Evolutionary conservation across 371 early-diverging fungal genomes (phyloP).

Genomic region (Rhizopus sp.): DNA sequence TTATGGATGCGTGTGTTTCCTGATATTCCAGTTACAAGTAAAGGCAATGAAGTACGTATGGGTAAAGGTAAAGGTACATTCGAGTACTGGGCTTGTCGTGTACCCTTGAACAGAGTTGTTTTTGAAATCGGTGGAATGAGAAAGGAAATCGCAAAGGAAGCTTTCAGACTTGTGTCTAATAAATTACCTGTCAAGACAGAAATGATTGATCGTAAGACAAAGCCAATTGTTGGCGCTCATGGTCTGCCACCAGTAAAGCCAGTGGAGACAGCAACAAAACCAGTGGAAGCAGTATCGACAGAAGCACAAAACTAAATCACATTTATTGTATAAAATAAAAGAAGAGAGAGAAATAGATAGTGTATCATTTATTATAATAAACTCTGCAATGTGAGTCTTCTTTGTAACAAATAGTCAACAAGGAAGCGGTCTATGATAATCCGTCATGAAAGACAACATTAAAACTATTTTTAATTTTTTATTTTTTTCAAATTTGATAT

Average conservation of each 20-base stretch:
- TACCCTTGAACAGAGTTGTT: constrained; percentile 83
- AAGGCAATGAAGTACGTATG: constrained; percentile 94
- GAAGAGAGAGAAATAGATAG: neutral
- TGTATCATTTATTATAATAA: neutral
- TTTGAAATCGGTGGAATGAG: constrained; percentile 85
- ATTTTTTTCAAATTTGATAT: neutral
- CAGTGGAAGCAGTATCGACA: neutral
- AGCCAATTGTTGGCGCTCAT: constrained; percentile 55
- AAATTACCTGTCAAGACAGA: constrained; percentile 78
- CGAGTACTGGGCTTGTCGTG: constrained; percentile 92
- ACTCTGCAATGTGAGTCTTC: neutral
- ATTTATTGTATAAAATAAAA: neutral
- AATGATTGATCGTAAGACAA: constrained; percentile 67
- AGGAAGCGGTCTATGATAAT: neutral
- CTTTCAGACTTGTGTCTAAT: constrained; percentile 68
- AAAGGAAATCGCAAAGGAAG: constrained; percentile 81
- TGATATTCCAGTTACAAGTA: constrained; percentile 90
- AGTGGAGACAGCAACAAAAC: neutral
- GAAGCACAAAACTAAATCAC: neutral
- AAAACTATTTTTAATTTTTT: neutral
- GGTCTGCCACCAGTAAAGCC: constrained; percentile 25
- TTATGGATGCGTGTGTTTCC: constrained; percentile 91
- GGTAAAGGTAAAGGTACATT: constrained; percentile 97
- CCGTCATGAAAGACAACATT: neutral
- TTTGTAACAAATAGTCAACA: neutral